Evolutionary conservation across 78 protist species (phyloP).

Genomic region (Paratrimastix pyriformis): DNA sequence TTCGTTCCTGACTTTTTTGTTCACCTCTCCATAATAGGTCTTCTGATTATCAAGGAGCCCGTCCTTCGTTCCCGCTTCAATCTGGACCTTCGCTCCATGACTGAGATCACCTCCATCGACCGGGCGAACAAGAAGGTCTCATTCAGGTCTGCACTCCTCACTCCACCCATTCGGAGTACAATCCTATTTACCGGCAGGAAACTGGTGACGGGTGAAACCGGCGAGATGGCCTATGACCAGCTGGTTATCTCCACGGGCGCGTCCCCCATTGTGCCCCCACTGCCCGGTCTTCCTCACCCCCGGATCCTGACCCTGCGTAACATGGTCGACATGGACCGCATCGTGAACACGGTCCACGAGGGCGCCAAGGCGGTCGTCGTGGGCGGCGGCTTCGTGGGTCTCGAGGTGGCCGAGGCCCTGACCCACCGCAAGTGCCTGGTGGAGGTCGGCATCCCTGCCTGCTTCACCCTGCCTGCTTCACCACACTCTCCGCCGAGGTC

Average conservation of each 20-base stretch:
- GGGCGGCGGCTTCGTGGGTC: conserved; percentile 66
- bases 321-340: conserved; percentile 27
- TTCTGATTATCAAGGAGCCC: conserved; percentile 1
- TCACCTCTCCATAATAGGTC: conserved; percentile 21
- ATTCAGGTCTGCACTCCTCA: too few relatives aligned
- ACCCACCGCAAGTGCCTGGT: background rate
- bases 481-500: too few relatives aligned
- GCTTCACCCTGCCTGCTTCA: too few relatives aligned
- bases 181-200: conserved; percentile 1
- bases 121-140: conserved; percentile 15
- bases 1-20: too few relatives aligned
- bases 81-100: conserved; percentile 10
- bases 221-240: conserved; percentile 21
- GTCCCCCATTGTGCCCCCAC: conserved; percentile 37
- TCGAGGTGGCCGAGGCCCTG: conserved; percentile 47
- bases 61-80: background rate
- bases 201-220: background rate
- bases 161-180: too few relatives aligned
- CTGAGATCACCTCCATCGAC: conserved; percentile 25
- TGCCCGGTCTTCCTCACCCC: conserved; percentile 22
- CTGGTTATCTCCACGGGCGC: conserved; percentile 53
- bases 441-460: too few relatives aligned
- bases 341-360: background rate
- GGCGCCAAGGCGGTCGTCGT: conserved; percentile 1
- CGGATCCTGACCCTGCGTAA: conserved; percentile 28